These are phyloP conservation scores for Penicillium sp. DNA, from an alignment of 2,329 filamentous ascomycete genomes.

Conservation along the genomic window DNA sequence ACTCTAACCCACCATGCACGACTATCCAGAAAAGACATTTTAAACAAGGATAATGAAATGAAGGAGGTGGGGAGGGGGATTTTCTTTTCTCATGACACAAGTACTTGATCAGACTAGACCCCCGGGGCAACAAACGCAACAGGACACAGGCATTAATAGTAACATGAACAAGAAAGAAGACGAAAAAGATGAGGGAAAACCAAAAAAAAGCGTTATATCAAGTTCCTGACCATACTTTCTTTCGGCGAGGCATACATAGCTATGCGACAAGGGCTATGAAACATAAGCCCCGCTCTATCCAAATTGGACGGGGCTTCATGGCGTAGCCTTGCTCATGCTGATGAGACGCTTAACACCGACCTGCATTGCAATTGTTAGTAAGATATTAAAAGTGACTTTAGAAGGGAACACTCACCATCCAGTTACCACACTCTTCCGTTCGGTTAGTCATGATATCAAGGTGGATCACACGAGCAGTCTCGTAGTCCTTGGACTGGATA, in stretches of 20 bases:
- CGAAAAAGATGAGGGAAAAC: conserved; percentile 6
- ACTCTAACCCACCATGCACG: conserved; percentile 11
- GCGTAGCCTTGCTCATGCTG: conserved; percentile 33
- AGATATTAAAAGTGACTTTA: neutral
- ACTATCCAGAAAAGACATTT: conserved; percentile 8
- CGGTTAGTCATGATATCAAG: conserved; percentile 77
- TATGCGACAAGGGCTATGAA: neutral
- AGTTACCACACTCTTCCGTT: conserved; percentile 80
- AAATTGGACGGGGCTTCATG: conserved; percentile 17
- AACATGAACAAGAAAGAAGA: conserved; percentile 29
- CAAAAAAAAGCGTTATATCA: conserved; percentile 23
- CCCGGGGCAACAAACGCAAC: conserved; percentile 17
- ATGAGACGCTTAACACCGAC: conserved; percentile 34
- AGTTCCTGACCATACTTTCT: conserved; percentile 9
- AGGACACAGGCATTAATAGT: conserved; percentile 30
- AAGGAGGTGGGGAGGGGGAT: conserved; percentile 7
- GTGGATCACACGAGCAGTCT: conserved; percentile 70
- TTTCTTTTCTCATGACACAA: conserved; percentile 30
- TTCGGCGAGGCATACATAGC: conserved; percentile 16
- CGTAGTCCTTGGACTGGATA: conserved; percentile 72
- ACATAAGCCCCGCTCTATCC: conserved; percentile 4
- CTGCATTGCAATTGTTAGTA: conserved; percentile 20
- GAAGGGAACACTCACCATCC: conserved; percentile 71
- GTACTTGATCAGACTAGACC: conserved; percentile 25
- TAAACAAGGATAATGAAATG: neutral